Conservation (phyloP, 805 yeast genomes). For the Blastobotrys parvus region DNA sequence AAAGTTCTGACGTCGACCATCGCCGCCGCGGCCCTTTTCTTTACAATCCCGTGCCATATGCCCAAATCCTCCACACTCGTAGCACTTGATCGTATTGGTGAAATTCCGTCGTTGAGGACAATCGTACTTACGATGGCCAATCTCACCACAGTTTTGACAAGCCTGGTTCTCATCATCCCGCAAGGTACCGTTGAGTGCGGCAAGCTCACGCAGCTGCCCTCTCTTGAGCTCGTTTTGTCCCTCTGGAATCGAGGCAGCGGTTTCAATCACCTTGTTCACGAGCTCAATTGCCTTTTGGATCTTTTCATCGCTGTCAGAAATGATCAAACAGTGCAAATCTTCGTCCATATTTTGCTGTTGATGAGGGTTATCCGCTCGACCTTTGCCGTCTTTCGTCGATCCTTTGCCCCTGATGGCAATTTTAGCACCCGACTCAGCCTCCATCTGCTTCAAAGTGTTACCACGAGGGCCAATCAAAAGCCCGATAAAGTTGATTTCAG, state of each 20-base stretch:
- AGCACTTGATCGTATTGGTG: constrained; percentile 56
- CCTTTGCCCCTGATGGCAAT: constrained; percentile 94
- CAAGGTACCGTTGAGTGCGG: constrained; percentile 88
- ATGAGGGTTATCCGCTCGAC: constrained; percentile 36
- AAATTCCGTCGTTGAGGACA: constrained; percentile 49
- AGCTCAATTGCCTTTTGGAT: constrained; percentile 66
- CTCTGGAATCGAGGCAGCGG: constrained; percentile 82
- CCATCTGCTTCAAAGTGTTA: constrained; percentile 70
- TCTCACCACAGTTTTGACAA: constrained; percentile 57
- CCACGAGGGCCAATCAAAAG: constrained; percentile 93
- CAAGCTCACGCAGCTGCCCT: constrained; percentile 84
- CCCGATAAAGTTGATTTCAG: constrained; percentile 90
- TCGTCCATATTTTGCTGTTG: constrained; percentile 57
- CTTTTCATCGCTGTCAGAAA: constrained; percentile 72
- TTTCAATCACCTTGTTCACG: constrained; percentile 67
- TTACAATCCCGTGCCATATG: constrained; percentile 87
- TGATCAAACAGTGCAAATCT: constrained; percentile 80
- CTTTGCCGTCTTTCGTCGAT: constrained; percentile 86
- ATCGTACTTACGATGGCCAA: constrained; percentile 56
- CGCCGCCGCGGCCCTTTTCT: constrained; percentile 21
- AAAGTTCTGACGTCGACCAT: constrained; percentile 9
- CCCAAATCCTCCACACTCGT: constrained; percentile 72
- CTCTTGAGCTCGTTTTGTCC: constrained; percentile 90
- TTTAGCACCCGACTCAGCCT: constrained; percentile 78
- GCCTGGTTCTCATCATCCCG: constrained; percentile 66